Percentiles rank a stretch among this genome's conserved stretches.
These are phyloP conservation scores for Toxoplasma gondii DNA, from an alignment of 169 alveolate species.

Conservation along the genomic window DNA sequence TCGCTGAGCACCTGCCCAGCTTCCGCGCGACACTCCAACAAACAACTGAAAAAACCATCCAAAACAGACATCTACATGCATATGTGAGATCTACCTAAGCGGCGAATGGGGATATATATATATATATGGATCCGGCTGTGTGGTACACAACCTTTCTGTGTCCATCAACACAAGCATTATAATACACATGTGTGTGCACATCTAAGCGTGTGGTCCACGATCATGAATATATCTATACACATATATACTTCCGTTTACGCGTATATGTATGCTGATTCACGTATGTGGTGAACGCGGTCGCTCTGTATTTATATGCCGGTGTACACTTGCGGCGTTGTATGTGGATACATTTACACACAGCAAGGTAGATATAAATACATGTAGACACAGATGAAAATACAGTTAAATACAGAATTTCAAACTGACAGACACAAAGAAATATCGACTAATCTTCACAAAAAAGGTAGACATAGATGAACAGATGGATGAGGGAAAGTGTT, in stretches of 20 bases:
- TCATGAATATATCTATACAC: neutral
- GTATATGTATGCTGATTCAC: neutral
- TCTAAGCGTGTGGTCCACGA: too few relatives aligned
- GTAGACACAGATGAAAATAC: neutral
- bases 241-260: neutral
- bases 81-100: neutral
- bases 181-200: too few relatives aligned
- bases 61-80: neutral
- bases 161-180: too few relatives aligned
- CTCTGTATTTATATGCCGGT: neutral
- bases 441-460: too few relatives aligned
- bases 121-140: neutral
- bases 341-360: too few relatives aligned
- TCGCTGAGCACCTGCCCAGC: conserved; percentile 39
- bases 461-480: neutral
- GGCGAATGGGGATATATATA: neutral
- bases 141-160: too few relatives aligned
- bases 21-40: neutral
- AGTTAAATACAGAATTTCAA: too few relatives aligned
- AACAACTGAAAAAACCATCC: neutral
- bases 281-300: neutral
- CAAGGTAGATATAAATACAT: too few relatives aligned
- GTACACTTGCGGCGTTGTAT: neutral
- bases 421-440: too few relatives aligned
- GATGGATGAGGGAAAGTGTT: neutral